Evolutionary conservation across 768 basidiomycete species (phyloP).

Genomic region (Daedaleopsis nitida): DNA sequence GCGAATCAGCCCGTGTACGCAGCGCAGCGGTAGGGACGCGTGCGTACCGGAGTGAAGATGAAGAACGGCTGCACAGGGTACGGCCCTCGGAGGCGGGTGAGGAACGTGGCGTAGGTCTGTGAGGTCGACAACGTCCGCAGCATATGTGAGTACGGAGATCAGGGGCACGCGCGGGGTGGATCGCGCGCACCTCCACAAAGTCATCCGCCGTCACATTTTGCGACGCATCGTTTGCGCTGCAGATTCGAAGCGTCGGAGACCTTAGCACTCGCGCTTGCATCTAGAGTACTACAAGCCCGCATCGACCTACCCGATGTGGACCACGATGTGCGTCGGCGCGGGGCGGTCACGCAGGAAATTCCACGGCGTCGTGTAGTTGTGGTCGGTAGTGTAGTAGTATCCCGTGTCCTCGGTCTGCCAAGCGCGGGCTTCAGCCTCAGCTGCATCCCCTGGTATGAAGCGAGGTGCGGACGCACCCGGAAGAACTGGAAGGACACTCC

Average conservation of each 20-base stretch:
- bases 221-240: slow-evolving; percentile 56
- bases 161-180: neutral
- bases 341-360: slow-evolving; percentile 51
- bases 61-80: slow-evolving; percentile 51
- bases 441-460: neutral
- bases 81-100: slow-evolving; percentile 44
- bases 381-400: slow-evolving; percentile 52
- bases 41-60: slow-evolving; percentile 52
- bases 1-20: neutral
- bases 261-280: neutral
- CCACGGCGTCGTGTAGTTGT: slow-evolving; percentile 65
- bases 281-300: neutral
- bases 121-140: no score
- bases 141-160: neutral
- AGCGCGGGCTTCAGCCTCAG: neutral
- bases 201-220: slow-evolving; percentile 47
- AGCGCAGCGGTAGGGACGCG: neutral
- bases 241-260: no score
- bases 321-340: slow-evolving; percentile 51
- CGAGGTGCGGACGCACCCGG: slow-evolving; percentile 32
- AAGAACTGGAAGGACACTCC: slow-evolving; percentile 55
- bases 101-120: slow-evolving; percentile 51
- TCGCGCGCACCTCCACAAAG: slow-evolving; percentile 42
- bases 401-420: slow-evolving; percentile 58
- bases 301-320: slow-evolving; percentile 50